These are phyloP conservation scores for Tephrocybe sp. DNA, from an alignment of 768 basidiomycete species.

Conservation along the genomic window DNA sequence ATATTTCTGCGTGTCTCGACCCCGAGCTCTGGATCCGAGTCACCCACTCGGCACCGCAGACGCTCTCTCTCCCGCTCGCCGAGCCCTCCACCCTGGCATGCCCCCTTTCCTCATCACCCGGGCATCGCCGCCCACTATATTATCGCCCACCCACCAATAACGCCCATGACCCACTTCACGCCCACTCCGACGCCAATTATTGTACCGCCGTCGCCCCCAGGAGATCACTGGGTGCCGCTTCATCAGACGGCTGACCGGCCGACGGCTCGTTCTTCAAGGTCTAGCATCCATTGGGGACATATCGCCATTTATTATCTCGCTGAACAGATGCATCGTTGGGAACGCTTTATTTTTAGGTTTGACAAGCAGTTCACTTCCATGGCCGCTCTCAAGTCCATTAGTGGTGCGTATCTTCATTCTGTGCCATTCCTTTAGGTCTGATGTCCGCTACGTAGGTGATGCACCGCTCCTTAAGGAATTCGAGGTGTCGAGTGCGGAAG, in stretches of 20 bases:
- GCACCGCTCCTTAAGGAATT: slow-evolving; percentile 77
- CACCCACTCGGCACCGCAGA: slow-evolving; percentile 25
- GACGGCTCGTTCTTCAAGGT: slow-evolving; percentile 32
- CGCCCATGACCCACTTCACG: slow-evolving; percentile 26
- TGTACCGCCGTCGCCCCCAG: slow-evolving; percentile 43
- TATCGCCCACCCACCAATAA: slow-evolving; percentile 29
- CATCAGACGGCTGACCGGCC: slow-evolving; percentile 24
- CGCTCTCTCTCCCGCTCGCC: slow-evolving; percentile 31
- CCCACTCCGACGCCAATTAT: slow-evolving; percentile 44
- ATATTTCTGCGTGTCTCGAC: slow-evolving; percentile 64
- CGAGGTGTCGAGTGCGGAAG: slow-evolving; percentile 72
- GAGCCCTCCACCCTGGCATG: slow-evolving; percentile 33
- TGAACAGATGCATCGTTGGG: slow-evolving; percentile 81
- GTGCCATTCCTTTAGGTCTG: slow-evolving; percentile 4
- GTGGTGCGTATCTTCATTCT: slow-evolving; percentile 43
- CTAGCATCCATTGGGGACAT: slow-evolving; percentile 75
- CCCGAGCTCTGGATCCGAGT: slow-evolving; percentile 22
- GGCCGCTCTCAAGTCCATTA: slow-evolving; percentile 70
- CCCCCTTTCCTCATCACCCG: slow-evolving; percentile 29
- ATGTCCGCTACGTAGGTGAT: slow-evolving; percentile 43
- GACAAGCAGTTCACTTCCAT: slow-evolving; percentile 77
- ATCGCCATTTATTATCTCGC: slow-evolving; percentile 79
- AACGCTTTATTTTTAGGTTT: slow-evolving; percentile 78
- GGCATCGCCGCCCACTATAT: slow-evolving; percentile 36
- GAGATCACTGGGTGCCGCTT: slow-evolving; percentile 38